These are phyloP conservation scores for Fusarium sp. DNA, from an alignment of 2,329 filamentous ascomycete species.

Conservation along the genomic window DNA sequence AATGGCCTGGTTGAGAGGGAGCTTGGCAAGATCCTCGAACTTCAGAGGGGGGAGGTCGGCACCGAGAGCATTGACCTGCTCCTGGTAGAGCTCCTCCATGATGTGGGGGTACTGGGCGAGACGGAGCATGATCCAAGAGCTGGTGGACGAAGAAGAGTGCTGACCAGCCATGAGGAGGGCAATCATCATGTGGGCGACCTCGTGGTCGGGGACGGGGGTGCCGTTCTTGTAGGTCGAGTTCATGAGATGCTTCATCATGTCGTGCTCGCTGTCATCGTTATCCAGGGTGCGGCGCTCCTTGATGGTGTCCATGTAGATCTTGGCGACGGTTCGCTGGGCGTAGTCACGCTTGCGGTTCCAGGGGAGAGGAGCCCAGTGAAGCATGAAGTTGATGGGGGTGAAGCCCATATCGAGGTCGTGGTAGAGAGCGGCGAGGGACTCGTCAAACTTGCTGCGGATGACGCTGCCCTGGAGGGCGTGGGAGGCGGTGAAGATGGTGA, in stretches of 20 bases:
- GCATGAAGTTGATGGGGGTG: constrained; percentile 88
- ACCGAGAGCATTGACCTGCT: constrained; percentile 82
- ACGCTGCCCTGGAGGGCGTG: constrained; percentile 87
- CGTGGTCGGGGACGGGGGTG: constrained; percentile 80
- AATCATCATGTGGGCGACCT: constrained; percentile 95
- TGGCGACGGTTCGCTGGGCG: constrained; percentile 83
- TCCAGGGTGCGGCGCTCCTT: constrained; percentile 71
- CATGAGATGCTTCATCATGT: constrained; percentile 95
- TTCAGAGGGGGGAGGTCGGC: constrained; percentile 78
- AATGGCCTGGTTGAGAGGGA: constrained; percentile 85
- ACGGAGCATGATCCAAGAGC: constrained; percentile 86
- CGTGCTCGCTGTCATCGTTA: constrained; percentile 66
- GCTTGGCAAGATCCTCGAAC: constrained; percentile 81
- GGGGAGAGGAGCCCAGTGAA: constrained; percentile 90
- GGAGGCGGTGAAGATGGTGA: constrained; percentile 91
- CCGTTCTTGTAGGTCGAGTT: constrained; percentile 87
- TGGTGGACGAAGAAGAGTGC: constrained; percentile 87
- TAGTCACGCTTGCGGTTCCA: constrained; percentile 86
- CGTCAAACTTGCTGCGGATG: constrained; percentile 84
- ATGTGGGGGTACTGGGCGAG: constrained; percentile 83
- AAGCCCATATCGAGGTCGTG: constrained; percentile 93
- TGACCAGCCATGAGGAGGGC: constrained; percentile 92
- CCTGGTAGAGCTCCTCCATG: constrained; percentile 83
- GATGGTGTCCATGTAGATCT: constrained; percentile 87
- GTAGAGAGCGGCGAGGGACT: constrained; percentile 83